phyloP scores from a whole-genome alignment of 371 early-diverging fungal species.

The Mortierella sp. region DNA sequence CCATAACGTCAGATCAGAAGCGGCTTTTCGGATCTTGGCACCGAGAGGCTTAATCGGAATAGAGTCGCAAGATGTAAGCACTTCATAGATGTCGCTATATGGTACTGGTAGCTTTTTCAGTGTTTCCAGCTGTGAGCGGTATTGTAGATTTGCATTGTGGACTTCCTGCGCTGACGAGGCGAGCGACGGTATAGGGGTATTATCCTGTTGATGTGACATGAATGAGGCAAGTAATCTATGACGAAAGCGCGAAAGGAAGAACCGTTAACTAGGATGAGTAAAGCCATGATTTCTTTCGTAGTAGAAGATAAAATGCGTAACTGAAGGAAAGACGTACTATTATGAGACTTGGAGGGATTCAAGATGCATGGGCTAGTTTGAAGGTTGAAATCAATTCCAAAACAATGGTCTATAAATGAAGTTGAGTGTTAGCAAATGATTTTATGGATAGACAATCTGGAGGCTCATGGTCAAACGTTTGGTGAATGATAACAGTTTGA shows the following conservation, averaged over 20 bases:
- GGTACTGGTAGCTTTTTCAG: slow-evolving; percentile 57
- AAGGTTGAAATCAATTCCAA: background rate
- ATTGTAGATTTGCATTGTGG: slow-evolving; percentile 10
- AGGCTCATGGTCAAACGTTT: background rate
- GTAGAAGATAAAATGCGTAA: background rate
- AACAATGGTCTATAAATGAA: slow-evolving; percentile 6
- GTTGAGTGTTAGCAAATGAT: background rate
- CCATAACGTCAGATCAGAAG: slow-evolving; percentile 59
- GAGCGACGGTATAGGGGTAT: background rate
- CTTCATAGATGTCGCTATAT: slow-evolving; percentile 56
- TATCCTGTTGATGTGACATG: slow-evolving; percentile 16
- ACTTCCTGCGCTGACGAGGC: background rate
- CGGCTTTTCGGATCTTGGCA: slow-evolving; percentile 51
- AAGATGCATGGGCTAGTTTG: background rate
- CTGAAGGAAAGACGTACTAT: background rate
- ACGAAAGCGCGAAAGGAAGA: background rate
- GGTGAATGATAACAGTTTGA: no score
- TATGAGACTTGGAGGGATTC: background rate
- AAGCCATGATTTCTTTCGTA: background rate
- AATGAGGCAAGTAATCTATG: background rate
- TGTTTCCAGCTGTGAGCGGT: slow-evolving; percentile 42
- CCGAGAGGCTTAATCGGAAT: slow-evolving; percentile 52
- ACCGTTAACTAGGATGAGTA: background rate
- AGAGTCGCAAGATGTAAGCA: slow-evolving; percentile 56
- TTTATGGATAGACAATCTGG: background rate